phyloP scores from a whole-genome alignment of 2,329 filamentous ascomycete species.

The Lecanicillium sp. region DNA sequence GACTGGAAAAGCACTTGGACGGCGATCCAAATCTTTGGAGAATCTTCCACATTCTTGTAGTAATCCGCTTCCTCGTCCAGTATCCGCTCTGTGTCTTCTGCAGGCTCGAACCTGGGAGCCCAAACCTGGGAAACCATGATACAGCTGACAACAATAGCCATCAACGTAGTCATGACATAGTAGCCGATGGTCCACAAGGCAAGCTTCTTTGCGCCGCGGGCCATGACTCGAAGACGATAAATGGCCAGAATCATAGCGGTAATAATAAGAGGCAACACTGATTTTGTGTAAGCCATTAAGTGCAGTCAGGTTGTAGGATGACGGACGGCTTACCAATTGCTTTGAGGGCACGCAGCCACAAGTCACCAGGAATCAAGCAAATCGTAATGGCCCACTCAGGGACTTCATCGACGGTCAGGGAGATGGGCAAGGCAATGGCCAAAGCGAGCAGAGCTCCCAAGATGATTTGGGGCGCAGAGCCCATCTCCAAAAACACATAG shows the following conservation, averaged over 20 bases:
- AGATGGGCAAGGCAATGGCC: slow-evolving; percentile 38
- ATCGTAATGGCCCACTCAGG: slow-evolving; percentile 32
- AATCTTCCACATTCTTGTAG: slow-evolving; percentile 23
- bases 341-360: slow-evolving; percentile 41
- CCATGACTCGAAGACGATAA: slow-evolving; percentile 37
- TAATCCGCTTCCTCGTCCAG: slow-evolving; percentile 18
- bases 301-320: not conserved
- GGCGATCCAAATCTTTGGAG: slow-evolving; percentile 32
- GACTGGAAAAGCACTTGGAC: slow-evolving; percentile 39
- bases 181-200: slow-evolving; percentile 41
- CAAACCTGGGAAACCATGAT: slow-evolving; percentile 39
- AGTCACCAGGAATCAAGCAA: slow-evolving; percentile 37
- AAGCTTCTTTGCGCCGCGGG: slow-evolving; percentile 31
- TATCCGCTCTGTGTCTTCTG: slow-evolving; percentile 19
- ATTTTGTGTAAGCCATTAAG: not conserved
- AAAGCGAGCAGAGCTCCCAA: slow-evolving; percentile 38
- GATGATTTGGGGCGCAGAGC: slow-evolving; percentile 41
- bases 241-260: slow-evolving; percentile 43
- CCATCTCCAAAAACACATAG: slow-evolving; percentile 29
- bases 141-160: slow-evolving; percentile 38
- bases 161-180: slow-evolving; percentile 39
- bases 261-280: slow-evolving; percentile 43
- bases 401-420: slow-evolving; percentile 31
- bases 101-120: slow-evolving; percentile 33
- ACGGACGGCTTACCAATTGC: slow-evolving; percentile 34